Percentiles rank a stretch among this genome's conserved stretches.
Evolutionary conservation across 2,329 filamentous ascomycete species (phyloP).

Genomic region (Hortaea sp.): DNA sequence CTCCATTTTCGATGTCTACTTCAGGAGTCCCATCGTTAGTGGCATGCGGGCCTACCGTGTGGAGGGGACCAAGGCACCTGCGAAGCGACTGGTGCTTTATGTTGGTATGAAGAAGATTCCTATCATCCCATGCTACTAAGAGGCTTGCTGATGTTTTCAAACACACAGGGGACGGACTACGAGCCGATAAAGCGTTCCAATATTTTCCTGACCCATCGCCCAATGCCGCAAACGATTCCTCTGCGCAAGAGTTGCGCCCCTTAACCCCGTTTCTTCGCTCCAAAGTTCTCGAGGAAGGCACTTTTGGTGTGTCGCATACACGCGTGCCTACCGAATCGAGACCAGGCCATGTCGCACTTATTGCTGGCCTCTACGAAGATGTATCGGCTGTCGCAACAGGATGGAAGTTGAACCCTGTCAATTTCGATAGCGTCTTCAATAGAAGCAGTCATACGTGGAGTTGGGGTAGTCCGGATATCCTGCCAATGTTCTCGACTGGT

Average conservation of each 20-base stretch:
- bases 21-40: constrained; percentile 91
- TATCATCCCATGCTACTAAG: background rate
- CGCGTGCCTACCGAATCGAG: constrained; percentile 93
- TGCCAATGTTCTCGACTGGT: constrained; percentile 95
- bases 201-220: constrained; percentile 79
- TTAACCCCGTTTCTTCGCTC: constrained; percentile 88
- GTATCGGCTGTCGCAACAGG: constrained; percentile 94
- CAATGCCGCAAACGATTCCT: constrained; percentile 38
- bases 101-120: constrained; percentile 52
- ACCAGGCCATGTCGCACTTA: constrained; percentile 91
- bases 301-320: constrained; percentile 95
- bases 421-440: constrained; percentile 99
- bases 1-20: constrained; percentile 98
- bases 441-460: constrained; percentile 95
- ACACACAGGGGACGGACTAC: constrained; percentile 65
- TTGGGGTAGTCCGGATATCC: constrained; percentile 95
- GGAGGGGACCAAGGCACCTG: constrained; percentile 61
- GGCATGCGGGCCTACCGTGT: constrained; percentile 80
- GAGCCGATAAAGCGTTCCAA: constrained; percentile 96
- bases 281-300: constrained; percentile 76
- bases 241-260: constrained; percentile 60
- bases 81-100: constrained; percentile 82
- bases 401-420: constrained; percentile 96
- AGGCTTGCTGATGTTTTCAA: background rate
- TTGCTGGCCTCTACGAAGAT: constrained; percentile 94